Base-by-base conservation (phyloP, 164 flowering plant genomes). In the Liriodendron chinense region DNA sequence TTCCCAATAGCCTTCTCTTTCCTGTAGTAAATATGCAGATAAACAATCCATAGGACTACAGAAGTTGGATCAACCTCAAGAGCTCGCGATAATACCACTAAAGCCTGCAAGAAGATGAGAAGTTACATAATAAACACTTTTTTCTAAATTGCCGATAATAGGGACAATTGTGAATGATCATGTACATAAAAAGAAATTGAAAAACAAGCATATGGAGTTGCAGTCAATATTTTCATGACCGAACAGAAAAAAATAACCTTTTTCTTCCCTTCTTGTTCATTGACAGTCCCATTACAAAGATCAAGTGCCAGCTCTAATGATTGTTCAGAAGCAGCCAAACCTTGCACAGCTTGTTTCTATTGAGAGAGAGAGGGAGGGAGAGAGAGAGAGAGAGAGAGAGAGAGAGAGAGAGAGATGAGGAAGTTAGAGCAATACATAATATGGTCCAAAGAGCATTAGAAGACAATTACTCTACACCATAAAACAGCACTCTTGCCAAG, bases 31-130 rank as follows among this genome's bases (percentile, higher is more conserved):
- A 93, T 77, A 62, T 84, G 87, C 78, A 94, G 87, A 87, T 89
- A 94, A 80, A 85, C 81, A 53, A 88, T 80, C 98, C 98, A 94
- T 64, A 91, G 85, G 78, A 74, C 77, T 61, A 82, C 84, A 70
- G 91, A 89, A 47, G 84, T 82, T 47, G 90, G 89, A 86, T 87
- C 74, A 67, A 71, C 83, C 84, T 93, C 94, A 74, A 94, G 86
- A 73, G 94, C 91, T 78, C 87, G 87, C 53, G 94, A 89, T 67
- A 94, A 83, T 47, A 86, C 72, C 43, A 79, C 75, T 21, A 90
- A 86, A 78, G 93, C 92, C 98, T 94, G 88, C 76, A 84, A 74
- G 18, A 78, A 61, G 22, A n/a, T 56, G 66, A 73, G 47, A 79
- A 48, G 47, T 74, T 13, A 16, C 9, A 73, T 53, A 10, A 61